Percentiles rank a stretch among this genome's conserved stretches.
These are phyloP conservation scores for Podaxis sp. DNA, from an alignment of 768 basidiomycete genomes.

Conservation along the genomic window DNA sequence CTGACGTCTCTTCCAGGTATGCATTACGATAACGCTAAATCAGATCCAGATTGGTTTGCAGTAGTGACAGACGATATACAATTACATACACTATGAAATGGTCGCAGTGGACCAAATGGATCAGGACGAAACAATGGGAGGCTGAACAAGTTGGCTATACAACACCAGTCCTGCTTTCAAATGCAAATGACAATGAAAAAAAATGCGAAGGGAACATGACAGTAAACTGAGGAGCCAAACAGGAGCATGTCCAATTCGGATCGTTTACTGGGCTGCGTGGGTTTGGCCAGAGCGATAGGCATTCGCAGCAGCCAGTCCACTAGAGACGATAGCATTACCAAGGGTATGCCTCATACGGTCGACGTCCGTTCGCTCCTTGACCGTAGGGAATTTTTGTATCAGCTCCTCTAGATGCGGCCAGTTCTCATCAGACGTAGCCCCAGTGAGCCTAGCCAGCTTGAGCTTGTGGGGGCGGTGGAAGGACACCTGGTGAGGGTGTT, in stretches of 20 bases:
- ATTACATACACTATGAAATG: neutral
- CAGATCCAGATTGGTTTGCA: neutral
- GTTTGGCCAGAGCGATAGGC: conserved; percentile 2
- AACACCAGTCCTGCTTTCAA: neutral
- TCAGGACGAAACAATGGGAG: neutral
- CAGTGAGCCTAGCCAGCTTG: conserved; percentile 57
- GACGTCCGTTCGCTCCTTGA: conserved; percentile 46
- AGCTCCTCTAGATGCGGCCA: conserved; percentile 77
- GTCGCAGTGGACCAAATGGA: neutral
- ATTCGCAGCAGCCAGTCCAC: conserved; percentile 17
- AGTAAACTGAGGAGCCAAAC: neutral
- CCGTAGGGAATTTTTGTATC: conserved; percentile 53
- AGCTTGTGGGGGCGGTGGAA: conserved; percentile 43
- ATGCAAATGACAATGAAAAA: neutral
- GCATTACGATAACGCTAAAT: conserved; percentile 39
- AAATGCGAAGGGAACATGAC: neutral
- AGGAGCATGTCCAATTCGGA: no score
- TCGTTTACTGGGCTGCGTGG: neutral
- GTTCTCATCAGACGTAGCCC: conserved; percentile 82
- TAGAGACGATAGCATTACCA: conserved; percentile 46
- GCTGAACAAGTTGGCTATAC: neutral
- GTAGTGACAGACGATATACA: conserved; percentile 3
- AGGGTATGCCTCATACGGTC: conserved; percentile 46
- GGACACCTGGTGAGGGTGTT: conserved; percentile 49
- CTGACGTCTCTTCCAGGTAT: conserved; percentile 39